These are phyloP conservation scores for Trametes elegans DNA, from an alignment of 768 basidiomycete genomes.

Conservation along the genomic window DNA sequence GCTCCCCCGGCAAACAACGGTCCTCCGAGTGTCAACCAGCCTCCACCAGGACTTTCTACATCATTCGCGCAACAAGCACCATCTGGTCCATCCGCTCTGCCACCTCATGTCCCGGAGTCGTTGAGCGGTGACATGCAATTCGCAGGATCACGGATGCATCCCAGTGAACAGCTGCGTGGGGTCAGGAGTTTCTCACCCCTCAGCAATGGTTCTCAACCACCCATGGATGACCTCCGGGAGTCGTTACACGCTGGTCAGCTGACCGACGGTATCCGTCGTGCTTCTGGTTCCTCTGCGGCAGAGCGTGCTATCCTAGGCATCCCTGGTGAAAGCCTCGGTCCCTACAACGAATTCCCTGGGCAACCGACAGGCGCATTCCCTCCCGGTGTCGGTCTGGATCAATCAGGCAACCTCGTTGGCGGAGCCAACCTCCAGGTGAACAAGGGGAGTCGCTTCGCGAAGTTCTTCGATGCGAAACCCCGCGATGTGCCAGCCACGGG, in stretches of 20 bases:
- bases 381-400: constrained; percentile 17
- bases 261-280: constrained; percentile 22
- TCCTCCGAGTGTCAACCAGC: constrained; percentile 3
- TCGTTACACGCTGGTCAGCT: constrained; percentile 19
- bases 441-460: constrained; percentile 83
- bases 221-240: constrained; percentile 25
- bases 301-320: constrained; percentile 22
- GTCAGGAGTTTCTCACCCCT: constrained; percentile 29
- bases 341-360: constrained; percentile 20
- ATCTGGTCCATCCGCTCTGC: background rate
- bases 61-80: background rate
- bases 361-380: constrained; percentile 9
- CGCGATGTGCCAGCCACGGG: constrained; percentile 39
- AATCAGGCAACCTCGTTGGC: constrained; percentile 23
- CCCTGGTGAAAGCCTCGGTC: constrained; percentile 17
- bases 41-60: constrained; percentile 17
- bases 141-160: constrained; percentile 15
- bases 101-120: background rate
- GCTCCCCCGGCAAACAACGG: constrained; percentile 20
- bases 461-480: constrained; percentile 79
- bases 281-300: constrained; percentile 15
- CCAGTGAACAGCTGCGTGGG: constrained; percentile 23
- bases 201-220: constrained; percentile 19
- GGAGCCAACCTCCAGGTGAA: constrained; percentile 48
- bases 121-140: constrained; percentile 6